These are phyloP conservation scores for Boletus barrowsii DNA, from an alignment of 768 basidiomycete species.

Conservation along the genomic window DNA sequence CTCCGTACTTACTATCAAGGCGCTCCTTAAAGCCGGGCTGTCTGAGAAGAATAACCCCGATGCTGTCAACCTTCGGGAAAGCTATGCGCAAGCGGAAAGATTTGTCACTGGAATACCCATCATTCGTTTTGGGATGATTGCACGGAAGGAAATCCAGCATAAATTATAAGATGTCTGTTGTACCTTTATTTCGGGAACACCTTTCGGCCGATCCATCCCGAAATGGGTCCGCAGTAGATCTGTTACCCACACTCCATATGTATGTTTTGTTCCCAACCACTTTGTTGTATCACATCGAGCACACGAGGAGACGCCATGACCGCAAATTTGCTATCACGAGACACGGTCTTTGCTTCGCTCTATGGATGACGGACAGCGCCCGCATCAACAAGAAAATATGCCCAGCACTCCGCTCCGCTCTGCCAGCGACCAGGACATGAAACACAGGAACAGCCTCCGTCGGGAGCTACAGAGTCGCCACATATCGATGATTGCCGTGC, in stretches of 20 bases:
- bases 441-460: constrained; percentile 31
- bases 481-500: constrained; percentile 58
- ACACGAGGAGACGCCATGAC: neutral
- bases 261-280: too few relatives aligned
- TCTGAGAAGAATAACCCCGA: constrained; percentile 64
- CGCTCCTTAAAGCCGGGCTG: constrained; percentile 51
- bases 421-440: constrained; percentile 23
- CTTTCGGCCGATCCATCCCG: neutral
- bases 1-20: constrained; percentile 52
- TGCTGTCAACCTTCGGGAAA: constrained; percentile 64
- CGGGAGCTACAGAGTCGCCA: constrained; percentile 53
- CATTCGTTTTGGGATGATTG: constrained; percentile 52
- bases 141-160: constrained; percentile 63
- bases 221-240: too few relatives aligned
- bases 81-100: constrained; percentile 65
- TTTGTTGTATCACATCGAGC: neutral
- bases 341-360: too few relatives aligned
- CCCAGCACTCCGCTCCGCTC: neutral
- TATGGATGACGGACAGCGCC: too few relatives aligned
- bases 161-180: constrained; percentile 41
- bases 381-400: neutral
- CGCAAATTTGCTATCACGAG: neutral
- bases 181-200: neutral
- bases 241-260: too few relatives aligned
- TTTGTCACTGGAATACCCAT: constrained; percentile 59